These are phyloP conservation scores for Corynascus novoguineensis DNA, from an alignment of 495 filamentous ascomycete genomes.

Conservation along the genomic window DNA sequence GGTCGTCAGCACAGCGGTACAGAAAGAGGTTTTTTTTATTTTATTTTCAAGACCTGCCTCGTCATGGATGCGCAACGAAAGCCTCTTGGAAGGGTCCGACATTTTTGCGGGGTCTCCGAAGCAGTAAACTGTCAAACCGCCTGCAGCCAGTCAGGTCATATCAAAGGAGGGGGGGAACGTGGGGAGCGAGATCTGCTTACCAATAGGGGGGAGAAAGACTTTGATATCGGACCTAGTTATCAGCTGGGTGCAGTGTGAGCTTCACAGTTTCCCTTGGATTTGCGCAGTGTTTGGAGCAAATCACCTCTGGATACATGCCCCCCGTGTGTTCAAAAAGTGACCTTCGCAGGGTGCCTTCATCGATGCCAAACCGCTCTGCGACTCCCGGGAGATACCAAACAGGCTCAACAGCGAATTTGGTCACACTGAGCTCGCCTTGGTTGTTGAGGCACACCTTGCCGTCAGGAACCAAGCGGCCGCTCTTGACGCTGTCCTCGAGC, in stretches of 20 bases:
- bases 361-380: conserved; percentile 90
- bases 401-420: conserved; percentile 94
- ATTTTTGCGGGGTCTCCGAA: conserved; percentile 94
- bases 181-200: conserved; percentile 28
- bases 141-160: conserved; percentile 39
- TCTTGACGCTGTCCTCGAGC: conserved; percentile 77
- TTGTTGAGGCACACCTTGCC: conserved; percentile 85
- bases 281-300: not conserved
- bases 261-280: not conserved
- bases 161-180: not conserved
- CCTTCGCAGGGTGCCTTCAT: conserved; percentile 80
- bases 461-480: conserved; percentile 76
- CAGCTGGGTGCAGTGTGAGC: conserved; percentile 43
- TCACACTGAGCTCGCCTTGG: conserved; percentile 82
- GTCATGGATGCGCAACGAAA: conserved; percentile 91
- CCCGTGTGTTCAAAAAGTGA: conserved; percentile 93
- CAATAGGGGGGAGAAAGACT: conserved; percentile 89
- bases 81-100: conserved; percentile 74
- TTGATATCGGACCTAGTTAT: conserved; percentile 94
- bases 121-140: conserved; percentile 92
- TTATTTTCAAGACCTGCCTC: conserved; percentile 50
- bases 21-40: too few species aligned
- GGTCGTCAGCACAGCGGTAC: conserved; percentile 9
- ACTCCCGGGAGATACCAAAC: conserved; percentile 96
- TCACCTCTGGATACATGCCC: conserved; percentile 75